phyloP scores from a whole-genome alignment of 2,329 filamentous ascomycete genomes.

The Penicillium sumatraense region DNA sequence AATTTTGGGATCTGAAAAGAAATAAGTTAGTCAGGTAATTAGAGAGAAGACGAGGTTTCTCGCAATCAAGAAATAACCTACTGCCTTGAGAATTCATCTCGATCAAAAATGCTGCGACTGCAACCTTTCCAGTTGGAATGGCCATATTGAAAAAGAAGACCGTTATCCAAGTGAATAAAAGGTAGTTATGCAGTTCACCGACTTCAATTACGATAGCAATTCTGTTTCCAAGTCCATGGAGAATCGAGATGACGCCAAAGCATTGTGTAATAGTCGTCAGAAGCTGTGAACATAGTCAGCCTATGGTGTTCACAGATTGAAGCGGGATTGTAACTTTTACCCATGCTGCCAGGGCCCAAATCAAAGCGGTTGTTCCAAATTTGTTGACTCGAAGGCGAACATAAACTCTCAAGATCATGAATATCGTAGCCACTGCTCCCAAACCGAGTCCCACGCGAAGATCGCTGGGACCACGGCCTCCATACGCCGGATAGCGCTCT shows the following conservation, averaged over 20 bases:
- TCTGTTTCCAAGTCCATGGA: constrained; percentile 26
- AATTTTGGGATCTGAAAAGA: constrained; percentile 20
- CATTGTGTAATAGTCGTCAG: constrained; percentile 23
- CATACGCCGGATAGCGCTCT: constrained; percentile 22
- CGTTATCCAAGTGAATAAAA: constrained; percentile 26
- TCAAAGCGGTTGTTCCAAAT: constrained; percentile 24
- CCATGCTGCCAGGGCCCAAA: constrained; percentile 26
- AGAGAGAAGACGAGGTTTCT: background rate
- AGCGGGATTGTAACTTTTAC: constrained; percentile 4
- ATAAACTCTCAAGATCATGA: constrained; percentile 24
- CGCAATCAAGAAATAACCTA: constrained; percentile 2
- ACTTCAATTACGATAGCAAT: constrained; percentile 13
- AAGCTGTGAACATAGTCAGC: constrained; percentile 9
- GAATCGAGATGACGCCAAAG: constrained; percentile 20
- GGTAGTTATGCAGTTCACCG: constrained; percentile 22
- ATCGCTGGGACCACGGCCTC: constrained; percentile 22
- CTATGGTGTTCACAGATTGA: background rate
- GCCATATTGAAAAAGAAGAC: constrained; percentile 29
- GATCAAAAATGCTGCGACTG: constrained; percentile 25
- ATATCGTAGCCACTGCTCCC: constrained; percentile 21
- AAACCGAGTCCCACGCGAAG: constrained; percentile 21
- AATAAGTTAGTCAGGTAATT: background rate
- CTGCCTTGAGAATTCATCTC: constrained; percentile 28
- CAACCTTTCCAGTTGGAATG: constrained; percentile 26
- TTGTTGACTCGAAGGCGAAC: constrained; percentile 25